Evolutionary conservation across 352 stramenopile species (phyloP).

Genomic region (Saprolegnia parasitica): DNA sequence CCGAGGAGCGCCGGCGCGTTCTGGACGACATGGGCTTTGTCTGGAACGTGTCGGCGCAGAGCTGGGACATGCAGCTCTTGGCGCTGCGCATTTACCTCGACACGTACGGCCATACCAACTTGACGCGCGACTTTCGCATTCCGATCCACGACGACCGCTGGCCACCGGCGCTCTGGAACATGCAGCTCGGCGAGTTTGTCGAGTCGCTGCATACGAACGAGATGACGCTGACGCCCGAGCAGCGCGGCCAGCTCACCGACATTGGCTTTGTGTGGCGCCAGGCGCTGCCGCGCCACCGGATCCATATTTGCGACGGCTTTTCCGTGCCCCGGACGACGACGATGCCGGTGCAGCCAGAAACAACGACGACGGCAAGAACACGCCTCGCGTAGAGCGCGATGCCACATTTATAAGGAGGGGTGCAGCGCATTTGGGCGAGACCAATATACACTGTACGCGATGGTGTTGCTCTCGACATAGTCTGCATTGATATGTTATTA

Average conservation of each 20-base stretch:
- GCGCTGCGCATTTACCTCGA: slow-evolving; percentile 13
- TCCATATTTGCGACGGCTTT: slow-evolving; percentile 14
- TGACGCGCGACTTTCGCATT: slow-evolving; percentile 13
- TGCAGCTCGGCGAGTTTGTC: slow-evolving; percentile 35
- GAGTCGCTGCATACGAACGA: slow-evolving; percentile 25
- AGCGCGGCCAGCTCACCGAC: slow-evolving; percentile 3
- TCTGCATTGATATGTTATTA: too few relatives aligned
- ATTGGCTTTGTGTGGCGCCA: slow-evolving; percentile 25
- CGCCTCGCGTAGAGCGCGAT: too few relatives aligned
- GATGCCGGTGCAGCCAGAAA: background rate
- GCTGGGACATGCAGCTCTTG: slow-evolving; percentile 9
- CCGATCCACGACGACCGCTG: slow-evolving; percentile 23
- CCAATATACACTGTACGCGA: too few relatives aligned
- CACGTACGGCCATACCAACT: slow-evolving; percentile 1
- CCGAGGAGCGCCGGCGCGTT: slow-evolving; percentile 3
- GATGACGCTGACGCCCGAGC: background rate
- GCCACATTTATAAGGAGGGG: too few relatives aligned
- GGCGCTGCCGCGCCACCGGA: slow-evolving; percentile 3
- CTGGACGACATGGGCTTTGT: slow-evolving; percentile 21
- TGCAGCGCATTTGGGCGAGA: too few relatives aligned
- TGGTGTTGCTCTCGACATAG: too few relatives aligned
- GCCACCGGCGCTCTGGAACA: slow-evolving; percentile 32
- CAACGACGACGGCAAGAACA: too few relatives aligned
- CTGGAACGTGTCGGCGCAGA: slow-evolving; percentile 13
- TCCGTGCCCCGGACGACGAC: slow-evolving; percentile 7